phyloP scores from a whole-genome alignment of 2,329 filamentous ascomycete genomes.

The Grosmannia huntii region DNA sequence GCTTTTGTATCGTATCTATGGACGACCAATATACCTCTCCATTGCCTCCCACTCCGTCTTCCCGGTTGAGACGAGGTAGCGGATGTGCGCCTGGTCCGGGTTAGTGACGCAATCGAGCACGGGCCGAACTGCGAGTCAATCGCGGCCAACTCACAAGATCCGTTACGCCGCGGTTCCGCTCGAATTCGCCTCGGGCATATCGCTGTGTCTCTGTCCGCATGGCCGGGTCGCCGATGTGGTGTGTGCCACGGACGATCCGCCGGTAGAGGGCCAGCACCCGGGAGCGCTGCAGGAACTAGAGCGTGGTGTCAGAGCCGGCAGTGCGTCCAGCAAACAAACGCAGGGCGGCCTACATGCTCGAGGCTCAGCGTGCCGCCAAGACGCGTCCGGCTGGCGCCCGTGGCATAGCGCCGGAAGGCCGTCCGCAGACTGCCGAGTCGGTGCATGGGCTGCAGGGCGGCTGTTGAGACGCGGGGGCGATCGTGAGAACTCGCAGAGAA shows the following conservation, averaged over 20 bases:
- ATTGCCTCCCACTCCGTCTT: slow-evolving; percentile 54
- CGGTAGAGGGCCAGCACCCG: slow-evolving; percentile 46
- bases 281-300: slow-evolving; percentile 46
- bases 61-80: slow-evolving; percentile 50
- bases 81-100: slow-evolving; percentile 37
- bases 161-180: slow-evolving; percentile 41
- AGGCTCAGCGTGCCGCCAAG: slow-evolving; percentile 34
- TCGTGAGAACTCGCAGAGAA: not conserved
- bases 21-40: slow-evolving; percentile 40
- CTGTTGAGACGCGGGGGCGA: not conserved
- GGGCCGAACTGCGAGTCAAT: too few species aligned
- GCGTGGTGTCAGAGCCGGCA: not conserved
- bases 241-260: slow-evolving; percentile 40
- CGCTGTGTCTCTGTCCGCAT: slow-evolving; percentile 42
- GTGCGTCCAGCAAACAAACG: too few species aligned
- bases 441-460: not conserved
- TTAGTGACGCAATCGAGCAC: not conserved
- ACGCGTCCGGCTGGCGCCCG: slow-evolving; percentile 19
- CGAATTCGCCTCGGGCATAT: slow-evolving; percentile 48
- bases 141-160: slow-evolving; percentile 35
- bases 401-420: slow-evolving; percentile 20
- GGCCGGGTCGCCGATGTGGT: slow-evolving; percentile 34
- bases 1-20: slow-evolving; percentile 17
- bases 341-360: slow-evolving; percentile 37
- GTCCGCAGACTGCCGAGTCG: not conserved